phyloP scores from a whole-genome alignment of 148 eudicot species.

The Spergularia marina region DNA sequence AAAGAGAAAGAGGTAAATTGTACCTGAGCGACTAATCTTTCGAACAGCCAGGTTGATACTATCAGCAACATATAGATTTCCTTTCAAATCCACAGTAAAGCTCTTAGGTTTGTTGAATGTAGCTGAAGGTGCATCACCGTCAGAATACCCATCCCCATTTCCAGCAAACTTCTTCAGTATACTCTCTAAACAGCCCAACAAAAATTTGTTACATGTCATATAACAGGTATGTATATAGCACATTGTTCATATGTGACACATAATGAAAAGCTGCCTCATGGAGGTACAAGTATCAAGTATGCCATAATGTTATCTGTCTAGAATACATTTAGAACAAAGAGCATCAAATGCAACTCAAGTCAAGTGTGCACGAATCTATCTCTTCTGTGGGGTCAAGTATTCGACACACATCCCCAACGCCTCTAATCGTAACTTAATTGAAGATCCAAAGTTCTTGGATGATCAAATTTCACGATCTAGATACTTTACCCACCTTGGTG shows the following conservation, averaged over 20 bases:
- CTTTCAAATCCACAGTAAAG: conserved; percentile 67
- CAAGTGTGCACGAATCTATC: not conserved
- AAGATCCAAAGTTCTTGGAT: not conserved
- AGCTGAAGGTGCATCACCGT: conserved; percentile 57
- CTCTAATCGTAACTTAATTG: not conserved
- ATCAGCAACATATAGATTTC: conserved; percentile 74
- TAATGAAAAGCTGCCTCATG: not conserved
- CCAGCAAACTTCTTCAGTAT: conserved; percentile 45
- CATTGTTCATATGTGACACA: not conserved
- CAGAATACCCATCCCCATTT: conserved; percentile 38
- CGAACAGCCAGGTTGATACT: conserved; percentile 47
- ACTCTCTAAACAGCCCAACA: conserved; percentile 39
- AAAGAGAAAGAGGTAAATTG: not conserved
- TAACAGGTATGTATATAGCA: not conserved
- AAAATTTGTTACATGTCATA: not conserved
- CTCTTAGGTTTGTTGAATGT: conserved; percentile 55
- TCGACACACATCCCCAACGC: not conserved
- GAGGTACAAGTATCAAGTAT: not conserved
- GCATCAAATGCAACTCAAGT: not conserved
- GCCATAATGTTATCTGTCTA: not conserved
- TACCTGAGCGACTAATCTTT: conserved; percentile 70
- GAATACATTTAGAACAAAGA: not conserved
- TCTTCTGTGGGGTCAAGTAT: not conserved
- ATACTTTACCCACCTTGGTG: too few relatives aligned
- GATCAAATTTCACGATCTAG: too few relatives aligned